phyloP scores from a whole-genome alignment of 108 stramenopile genomes.

The Aurantiochytrium sp. region DNA sequence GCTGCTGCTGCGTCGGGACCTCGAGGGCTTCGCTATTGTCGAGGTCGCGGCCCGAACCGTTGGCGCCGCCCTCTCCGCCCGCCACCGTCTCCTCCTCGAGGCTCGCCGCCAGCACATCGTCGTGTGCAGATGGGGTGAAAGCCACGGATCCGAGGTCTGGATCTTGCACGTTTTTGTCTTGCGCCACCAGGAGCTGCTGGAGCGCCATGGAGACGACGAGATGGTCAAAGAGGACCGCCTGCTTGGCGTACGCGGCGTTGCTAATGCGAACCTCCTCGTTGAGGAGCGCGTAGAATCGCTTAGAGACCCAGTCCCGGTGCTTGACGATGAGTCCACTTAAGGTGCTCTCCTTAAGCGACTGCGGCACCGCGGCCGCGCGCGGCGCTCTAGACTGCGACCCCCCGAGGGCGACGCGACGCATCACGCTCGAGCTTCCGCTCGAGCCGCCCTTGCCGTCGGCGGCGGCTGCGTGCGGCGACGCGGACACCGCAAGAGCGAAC shows the following conservation, averaged over 20 bases:
- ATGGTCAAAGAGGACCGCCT: background rate
- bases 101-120: background rate
- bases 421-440: background rate
- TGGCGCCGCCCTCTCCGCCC: no score
- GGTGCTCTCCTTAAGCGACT: background rate
- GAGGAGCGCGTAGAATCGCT: background rate
- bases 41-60: no score
- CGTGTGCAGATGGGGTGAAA: no score
- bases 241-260: background rate
- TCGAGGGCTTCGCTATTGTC: no score
- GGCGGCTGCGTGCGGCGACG: background rate
- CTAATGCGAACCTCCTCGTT: constrained; percentile 8
- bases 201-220: background rate
- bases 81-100: background rate
- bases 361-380: background rate
- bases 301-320: background rate
- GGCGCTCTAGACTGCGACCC: no score
- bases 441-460: background rate
- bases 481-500: background rate
- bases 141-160: background rate
- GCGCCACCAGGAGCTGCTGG: background rate
- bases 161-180: background rate
- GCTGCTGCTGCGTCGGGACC: no score
- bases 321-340: background rate
- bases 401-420: background rate